A percentile compares a stretch with the other conserved stretches of the same genome.
Evolutionary conservation across 805 yeast species (phyloP).

Genomic region (Saccharomycopsis schoenii): DNA sequence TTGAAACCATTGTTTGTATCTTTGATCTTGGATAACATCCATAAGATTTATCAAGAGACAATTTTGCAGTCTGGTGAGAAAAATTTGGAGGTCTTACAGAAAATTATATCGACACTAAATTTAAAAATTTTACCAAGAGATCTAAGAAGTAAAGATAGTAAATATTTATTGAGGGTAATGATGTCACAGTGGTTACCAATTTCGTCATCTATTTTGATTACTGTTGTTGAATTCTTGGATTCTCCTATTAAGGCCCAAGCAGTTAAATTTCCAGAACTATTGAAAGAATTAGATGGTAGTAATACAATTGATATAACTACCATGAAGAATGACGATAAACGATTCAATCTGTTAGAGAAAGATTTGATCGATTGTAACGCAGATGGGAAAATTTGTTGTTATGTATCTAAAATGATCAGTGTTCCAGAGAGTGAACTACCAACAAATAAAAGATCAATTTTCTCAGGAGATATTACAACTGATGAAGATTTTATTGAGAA

Average conservation of each 20-base stretch:
- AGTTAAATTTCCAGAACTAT: conserved; percentile 56
- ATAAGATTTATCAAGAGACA: conserved; percentile 80
- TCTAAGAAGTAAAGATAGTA: conserved; percentile 66
- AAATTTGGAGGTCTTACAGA: conserved; percentile 61
- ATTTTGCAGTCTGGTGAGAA: conserved; percentile 35
- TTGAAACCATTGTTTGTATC: conserved; percentile 80
- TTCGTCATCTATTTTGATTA: conserved; percentile 71
- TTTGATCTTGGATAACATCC: conserved; percentile 77
- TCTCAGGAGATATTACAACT: conserved; percentile 20
- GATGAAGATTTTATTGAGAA: conserved; percentile 53
- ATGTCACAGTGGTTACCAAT: conserved; percentile 94
- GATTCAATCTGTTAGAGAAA: conserved; percentile 27
- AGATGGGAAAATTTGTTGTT: conserved; percentile 60
- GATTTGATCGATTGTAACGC: conserved; percentile 62
- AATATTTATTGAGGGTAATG: conserved; percentile 48
- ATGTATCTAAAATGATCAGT: conserved; percentile 82
- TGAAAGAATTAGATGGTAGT: conserved; percentile 47
- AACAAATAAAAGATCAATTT: conserved; percentile 24
- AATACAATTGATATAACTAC: conserved; percentile 36
- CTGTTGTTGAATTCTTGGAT: conserved; percentile 79
- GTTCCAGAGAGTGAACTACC: conserved; percentile 80
- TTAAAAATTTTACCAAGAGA: conserved; percentile 69
- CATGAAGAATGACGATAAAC: conserved; percentile 4
- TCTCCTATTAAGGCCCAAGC: conserved; percentile 73
- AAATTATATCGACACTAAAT: conserved; percentile 61